Base-by-base conservation (phyloP, 2,329 filamentous ascomycete species). In the Chrysosporium keratinophilum region DNA sequence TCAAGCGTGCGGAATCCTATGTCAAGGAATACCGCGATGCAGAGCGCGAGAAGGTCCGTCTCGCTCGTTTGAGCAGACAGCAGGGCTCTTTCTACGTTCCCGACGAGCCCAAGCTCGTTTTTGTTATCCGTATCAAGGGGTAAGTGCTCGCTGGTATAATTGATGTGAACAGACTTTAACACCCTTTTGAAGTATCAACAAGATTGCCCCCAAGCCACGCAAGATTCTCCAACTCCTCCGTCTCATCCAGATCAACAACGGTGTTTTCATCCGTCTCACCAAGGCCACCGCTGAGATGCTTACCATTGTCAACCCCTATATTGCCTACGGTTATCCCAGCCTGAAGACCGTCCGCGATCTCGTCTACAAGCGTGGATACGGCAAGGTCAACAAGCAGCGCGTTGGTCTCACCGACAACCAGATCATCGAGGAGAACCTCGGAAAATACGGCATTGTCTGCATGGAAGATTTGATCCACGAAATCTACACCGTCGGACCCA, bases 241-340 rank as follows among this genome's bases (percentile, higher is more conserved):
- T 81, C 88, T 98, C 64, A 85, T 98, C 69, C 93, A 98, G 82
- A 98, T 98, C 87, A 98, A 98, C 88, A 97, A 95, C 76, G 93
- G 91, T 76, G 88, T 96, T 76, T 98, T 98, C 79, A 81, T 98
- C 77, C 85, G 84, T 71, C 80, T 96, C 71, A 97, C 90, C 79
- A 98, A 97, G 86, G 93, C 93, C 64, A 97, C 91, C 69, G 78
- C 83, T 69, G 88, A 95, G 83, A 95, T 95, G 89, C 81, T 95
- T 71, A 95, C 93, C 81, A 83, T 97, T 64, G 88, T 98, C 73
- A 93, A 98, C 83, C 93, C 93, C 66, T 98, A 93, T 83, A 85
- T 98, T 67, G 91, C 93, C 70, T 98, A 97, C 76, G 93, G 93
- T 75, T 97, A 97, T 81, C 93, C 93, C 76, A 97, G 96, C 83